Evolutionary conservation across 1,284 basidiomycete genomes (phyloP).

Genomic region (Malassezia arunalokei): DNA sequence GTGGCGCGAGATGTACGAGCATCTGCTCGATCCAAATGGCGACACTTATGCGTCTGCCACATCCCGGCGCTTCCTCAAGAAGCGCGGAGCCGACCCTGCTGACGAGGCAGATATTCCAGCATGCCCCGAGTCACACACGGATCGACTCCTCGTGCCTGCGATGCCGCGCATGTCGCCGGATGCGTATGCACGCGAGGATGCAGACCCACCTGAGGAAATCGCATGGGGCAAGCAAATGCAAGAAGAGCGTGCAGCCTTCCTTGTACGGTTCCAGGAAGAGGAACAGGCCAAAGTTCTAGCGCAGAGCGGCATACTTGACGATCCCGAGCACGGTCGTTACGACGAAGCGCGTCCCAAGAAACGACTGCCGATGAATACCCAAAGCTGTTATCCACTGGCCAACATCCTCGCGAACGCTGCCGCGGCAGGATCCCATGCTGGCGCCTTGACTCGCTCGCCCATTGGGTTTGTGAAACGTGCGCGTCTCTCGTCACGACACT

Average conservation of each 20-base stretch:
- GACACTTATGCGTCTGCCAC: not conserved
- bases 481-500: slow-evolving; percentile 13
- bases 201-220: slow-evolving; percentile 38
- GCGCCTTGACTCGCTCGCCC: slow-evolving; percentile 7
- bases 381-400: slow-evolving; percentile 16
- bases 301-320: slow-evolving; percentile 7
- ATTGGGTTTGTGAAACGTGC: slow-evolving; percentile 18
- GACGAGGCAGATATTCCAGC: not conserved
- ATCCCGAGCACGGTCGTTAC: not conserved
- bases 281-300: slow-evolving; percentile 27
- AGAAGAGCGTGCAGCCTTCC: slow-evolving; percentile 31
- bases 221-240: slow-evolving; percentile 40
- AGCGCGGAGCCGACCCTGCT: not conserved
- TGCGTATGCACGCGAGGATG: slow-evolving; percentile 29
- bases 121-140: slow-evolving; percentile 19
- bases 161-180: slow-evolving; percentile 18
- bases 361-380: slow-evolving; percentile 9
- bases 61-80: slow-evolving; percentile 5
- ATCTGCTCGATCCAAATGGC: slow-evolving; percentile 7
- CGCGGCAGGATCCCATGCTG: slow-evolving; percentile 1
- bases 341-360: slow-evolving; percentile 10
- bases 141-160: slow-evolving; percentile 28
- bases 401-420: slow-evolving; percentile 17
- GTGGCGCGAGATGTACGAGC: slow-evolving; percentile 23
- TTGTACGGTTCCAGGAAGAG: slow-evolving; percentile 36